A percentile compares a stretch with the other conserved stretches of the same genome.
Evolutionary conservation across 75 land plant species (phyloP).

Genomic region (Selaginella moellendorffii): DNA sequence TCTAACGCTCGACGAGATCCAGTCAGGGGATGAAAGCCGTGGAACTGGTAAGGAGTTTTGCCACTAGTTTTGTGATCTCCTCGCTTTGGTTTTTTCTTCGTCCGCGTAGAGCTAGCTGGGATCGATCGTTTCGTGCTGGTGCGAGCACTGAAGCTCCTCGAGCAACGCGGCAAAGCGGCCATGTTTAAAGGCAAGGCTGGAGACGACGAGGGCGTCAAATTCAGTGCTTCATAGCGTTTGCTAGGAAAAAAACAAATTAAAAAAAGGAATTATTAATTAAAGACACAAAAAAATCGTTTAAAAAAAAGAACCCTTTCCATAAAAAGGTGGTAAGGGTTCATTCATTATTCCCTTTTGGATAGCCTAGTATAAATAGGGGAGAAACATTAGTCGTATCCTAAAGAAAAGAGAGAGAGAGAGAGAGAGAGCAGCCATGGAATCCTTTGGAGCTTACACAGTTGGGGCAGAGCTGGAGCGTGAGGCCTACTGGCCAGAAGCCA

Average conservation of each 20-base stretch:
- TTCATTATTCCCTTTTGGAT: no score
- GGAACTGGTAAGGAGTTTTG: slow-evolving; percentile 56
- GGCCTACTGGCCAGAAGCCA: slow-evolving; percentile 68
- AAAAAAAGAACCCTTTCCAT: no score
- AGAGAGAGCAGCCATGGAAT: slow-evolving; percentile 1
- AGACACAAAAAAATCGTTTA: no score
- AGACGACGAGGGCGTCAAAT: slow-evolving; percentile 88
- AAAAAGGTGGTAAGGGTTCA: no score
- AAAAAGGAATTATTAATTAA: no score
- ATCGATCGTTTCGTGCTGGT: slow-evolving; percentile 57
- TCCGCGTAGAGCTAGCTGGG: slow-evolving; percentile 61
- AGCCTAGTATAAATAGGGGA: no score
- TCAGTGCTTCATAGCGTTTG: slow-evolving; percentile 32
- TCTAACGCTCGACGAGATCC: slow-evolving; percentile 90
- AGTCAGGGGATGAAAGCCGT: slow-evolving; percentile 74
- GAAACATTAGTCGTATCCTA: no score
- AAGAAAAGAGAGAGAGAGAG: no score
- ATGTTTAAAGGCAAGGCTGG: slow-evolving; percentile 66
- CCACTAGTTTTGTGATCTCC: not conserved
- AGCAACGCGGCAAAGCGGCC: slow-evolving; percentile 76
- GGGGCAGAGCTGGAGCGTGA: slow-evolving; percentile 58
- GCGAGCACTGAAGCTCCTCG: slow-evolving; percentile 56
- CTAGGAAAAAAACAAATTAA: no score
- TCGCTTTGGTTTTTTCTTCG: slow-evolving; percentile 6
- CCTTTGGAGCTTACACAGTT: slow-evolving; percentile 48